Percentiles rank a stretch among this genome's conserved stretches.
Conservation (phyloP, 2,329 filamentous ascomycete species). For the Neoscytalidium dimidiatum region DNA sequence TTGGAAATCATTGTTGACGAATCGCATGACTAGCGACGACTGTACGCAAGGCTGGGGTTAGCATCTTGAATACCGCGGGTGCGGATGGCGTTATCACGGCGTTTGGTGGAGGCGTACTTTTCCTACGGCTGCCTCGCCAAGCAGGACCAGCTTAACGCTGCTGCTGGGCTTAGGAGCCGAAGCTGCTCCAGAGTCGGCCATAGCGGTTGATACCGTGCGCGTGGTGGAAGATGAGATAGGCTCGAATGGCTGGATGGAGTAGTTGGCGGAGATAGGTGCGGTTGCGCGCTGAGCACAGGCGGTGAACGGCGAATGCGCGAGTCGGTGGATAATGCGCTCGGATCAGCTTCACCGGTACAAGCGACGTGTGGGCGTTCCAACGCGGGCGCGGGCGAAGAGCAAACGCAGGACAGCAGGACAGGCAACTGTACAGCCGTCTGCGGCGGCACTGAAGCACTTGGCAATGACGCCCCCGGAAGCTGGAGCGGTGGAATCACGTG, state of each 20-base stretch:
- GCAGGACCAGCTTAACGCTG: constrained; percentile 98
- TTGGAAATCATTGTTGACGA: constrained; percentile 99
- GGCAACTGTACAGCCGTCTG: neutral
- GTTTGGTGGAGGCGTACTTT: constrained; percentile 65
- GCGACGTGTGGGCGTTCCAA: neutral
- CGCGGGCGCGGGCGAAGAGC: neutral
- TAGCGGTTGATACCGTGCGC: constrained; percentile 36
- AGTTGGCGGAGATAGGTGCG: constrained; percentile 18
- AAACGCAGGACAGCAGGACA: neutral
- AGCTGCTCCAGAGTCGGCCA: constrained; percentile 71
- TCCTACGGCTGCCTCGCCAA: constrained; percentile 96
- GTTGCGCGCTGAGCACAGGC: constrained; percentile 18
- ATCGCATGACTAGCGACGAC: constrained; percentile 96
- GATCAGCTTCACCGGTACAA: constrained; percentile 11
- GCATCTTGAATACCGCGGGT: constrained; percentile 22
- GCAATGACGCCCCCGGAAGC: constrained; percentile 1
- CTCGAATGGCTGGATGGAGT: constrained; percentile 2
- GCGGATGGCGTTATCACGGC: constrained; percentile 13
- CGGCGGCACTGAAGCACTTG: constrained; percentile 4
- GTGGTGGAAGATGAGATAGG: neutral
- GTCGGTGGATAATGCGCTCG: constrained; percentile 3
- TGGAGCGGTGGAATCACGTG: constrained; percentile 4
- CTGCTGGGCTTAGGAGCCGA: constrained; percentile 88
- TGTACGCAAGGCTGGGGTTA: constrained; percentile 38
- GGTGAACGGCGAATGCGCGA: constrained; percentile 8